Evolutionary conservation across 257 asterid species (phyloP), one percentile per base, ranked within the genome.

Genomic region (Haberlea rhodopensis): DNA sequence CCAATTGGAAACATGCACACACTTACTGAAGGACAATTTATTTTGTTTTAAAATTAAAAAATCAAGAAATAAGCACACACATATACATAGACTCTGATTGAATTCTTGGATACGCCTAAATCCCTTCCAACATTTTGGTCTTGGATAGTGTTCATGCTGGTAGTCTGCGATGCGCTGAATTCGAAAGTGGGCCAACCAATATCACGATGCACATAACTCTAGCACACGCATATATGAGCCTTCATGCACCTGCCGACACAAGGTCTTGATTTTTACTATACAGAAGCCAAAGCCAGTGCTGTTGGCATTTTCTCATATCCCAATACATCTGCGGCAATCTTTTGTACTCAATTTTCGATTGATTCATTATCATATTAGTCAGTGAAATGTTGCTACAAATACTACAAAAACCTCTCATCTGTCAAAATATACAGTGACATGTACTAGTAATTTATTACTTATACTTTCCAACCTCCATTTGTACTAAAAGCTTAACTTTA

Each of bases 381-480:
- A 66, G 54, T 29, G 53, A 65, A 25, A 65, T 8, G 49, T 43
- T 43, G 19, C 52, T 21, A 13, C 7, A 21, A 28, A 37, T 43
- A 29, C 65, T 60, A 68, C 73, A 61, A 67, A 34, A 51, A 46
- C 56, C 61, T 63, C 49, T 56, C 57, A 19, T 34, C 26, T 69
- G 56, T 63, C 65, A 43, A 19, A 52, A 1, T 43, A 56, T 56
- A 19, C 19, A 56, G 61, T 56, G 57, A 58, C 74, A 63, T 71
- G 67, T 57, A 56, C 66, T 62, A 62, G 24, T 73, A 32, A 62
- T 67, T 56, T 73, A 43, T 15, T 43, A 43, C 52, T 56, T 67
- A 31, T 73, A 28, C 45, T 66, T 43, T 40, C 66, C 76, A 49
- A 64, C 32, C 71, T n/a, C 62, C 49, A 7, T 15, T 58, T 62